Conservation (phyloP, 2,329 filamentous ascomycete species). For the Microdochium paspali region DNA sequence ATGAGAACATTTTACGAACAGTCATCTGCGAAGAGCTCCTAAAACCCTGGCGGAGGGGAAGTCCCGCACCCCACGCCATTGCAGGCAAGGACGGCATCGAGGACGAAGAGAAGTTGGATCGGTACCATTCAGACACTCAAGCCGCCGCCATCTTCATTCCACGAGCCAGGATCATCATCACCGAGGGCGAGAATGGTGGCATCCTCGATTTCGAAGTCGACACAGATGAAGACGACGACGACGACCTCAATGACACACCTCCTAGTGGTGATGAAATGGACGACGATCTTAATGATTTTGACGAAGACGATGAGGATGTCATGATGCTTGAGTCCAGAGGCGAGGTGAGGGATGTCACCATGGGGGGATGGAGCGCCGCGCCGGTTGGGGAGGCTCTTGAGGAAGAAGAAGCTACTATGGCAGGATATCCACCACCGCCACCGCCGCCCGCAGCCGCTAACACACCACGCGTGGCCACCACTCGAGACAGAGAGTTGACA, state of each 20-base stretch:
- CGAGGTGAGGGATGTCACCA: conserved; percentile 32
- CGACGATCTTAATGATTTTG: conserved; percentile 42
- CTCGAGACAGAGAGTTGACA: conserved; percentile 51
- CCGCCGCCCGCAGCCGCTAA: conserved; percentile 33
- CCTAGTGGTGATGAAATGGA: conserved; percentile 50
- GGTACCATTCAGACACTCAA: conserved; percentile 21
- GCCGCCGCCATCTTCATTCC: conserved; percentile 23
- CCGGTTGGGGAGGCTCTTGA: conserved; percentile 59
- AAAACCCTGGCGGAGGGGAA: conserved; percentile 78
- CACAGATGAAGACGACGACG: conserved; percentile 34
- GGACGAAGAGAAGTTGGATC: conserved; percentile 63
- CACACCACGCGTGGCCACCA: conserved; percentile 26
- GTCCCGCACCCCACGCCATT: conserved; percentile 67
- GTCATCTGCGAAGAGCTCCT: conserved; percentile 88
- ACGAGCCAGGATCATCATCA: conserved; percentile 22
- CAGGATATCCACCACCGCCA: conserved; percentile 62
- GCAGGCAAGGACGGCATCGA: conserved; percentile 73
- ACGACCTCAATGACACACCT: conserved; percentile 24
- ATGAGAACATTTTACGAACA: conserved; percentile 68
- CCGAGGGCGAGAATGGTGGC: conserved; percentile 13
- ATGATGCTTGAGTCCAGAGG: conserved; percentile 46
- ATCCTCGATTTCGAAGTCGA: conserved; percentile 23
- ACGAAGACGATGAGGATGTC: conserved; percentile 55
- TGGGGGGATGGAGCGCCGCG: conserved; percentile 34
- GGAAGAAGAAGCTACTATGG: conserved; percentile 67